Conservation (phyloP, 495 filamentous ascomycete species). For the Penicillium desertorum region DNA sequence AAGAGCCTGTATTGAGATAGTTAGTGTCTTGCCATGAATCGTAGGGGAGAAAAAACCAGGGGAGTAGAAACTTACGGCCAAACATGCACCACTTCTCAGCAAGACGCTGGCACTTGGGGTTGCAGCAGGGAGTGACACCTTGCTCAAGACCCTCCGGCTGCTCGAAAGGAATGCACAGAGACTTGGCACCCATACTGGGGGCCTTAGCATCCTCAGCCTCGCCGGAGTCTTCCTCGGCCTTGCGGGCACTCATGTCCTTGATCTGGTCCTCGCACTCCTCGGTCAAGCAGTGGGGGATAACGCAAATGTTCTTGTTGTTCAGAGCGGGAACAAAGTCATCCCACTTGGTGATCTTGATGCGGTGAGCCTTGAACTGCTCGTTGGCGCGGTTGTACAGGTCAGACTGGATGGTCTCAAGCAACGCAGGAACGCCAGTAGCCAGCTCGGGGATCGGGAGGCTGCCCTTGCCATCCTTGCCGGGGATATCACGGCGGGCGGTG, state of each 20-base stretch:
- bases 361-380: slow-evolving; percentile 70
- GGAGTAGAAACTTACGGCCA: slow-evolving; percentile 51
- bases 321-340: slow-evolving; percentile 83
- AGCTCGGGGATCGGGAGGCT: slow-evolving; percentile 72
- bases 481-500: slow-evolving; percentile 80
- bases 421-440: slow-evolving; percentile 63
- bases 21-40: slow-evolving; percentile 5
- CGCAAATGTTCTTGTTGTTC: slow-evolving; percentile 84
- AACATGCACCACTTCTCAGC: slow-evolving; percentile 88
- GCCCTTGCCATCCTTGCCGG: slow-evolving; percentile 64
- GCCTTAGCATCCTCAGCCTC: slow-evolving; percentile 73
- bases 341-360: slow-evolving; percentile 80
- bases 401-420: slow-evolving; percentile 84
- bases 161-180: slow-evolving; percentile 94
- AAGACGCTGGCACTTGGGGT: slow-evolving; percentile 71
- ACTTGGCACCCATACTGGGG: slow-evolving; percentile 96
- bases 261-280: slow-evolving; percentile 89
- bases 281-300: slow-evolving; percentile 81
- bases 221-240: slow-evolving; percentile 62
- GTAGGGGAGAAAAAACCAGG: too few species aligned
- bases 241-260: slow-evolving; percentile 82
- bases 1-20: slow-evolving; percentile 19
- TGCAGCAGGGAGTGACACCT: slow-evolving; percentile 85
- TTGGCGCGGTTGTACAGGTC: slow-evolving; percentile 86
- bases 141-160: slow-evolving; percentile 78